Evolutionary conservation across 75 land plant genomes (phyloP), one percentile per base, ranked within the genome.

Genomic region (Cryptomeria japonica): DNA sequence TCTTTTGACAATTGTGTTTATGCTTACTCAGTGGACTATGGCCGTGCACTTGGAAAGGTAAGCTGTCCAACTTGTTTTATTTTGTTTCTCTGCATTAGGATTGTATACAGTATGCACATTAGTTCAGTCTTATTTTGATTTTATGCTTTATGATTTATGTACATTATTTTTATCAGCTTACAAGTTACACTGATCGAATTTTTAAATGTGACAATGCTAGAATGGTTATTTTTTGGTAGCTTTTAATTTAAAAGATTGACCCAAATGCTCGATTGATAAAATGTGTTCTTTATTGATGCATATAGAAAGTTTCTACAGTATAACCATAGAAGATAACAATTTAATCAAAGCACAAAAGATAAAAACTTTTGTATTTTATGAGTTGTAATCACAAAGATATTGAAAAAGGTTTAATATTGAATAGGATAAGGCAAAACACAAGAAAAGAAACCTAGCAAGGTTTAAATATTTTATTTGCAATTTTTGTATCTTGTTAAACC

Each of bases 21-120:
- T 88, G 88, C 90, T n/a, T 92, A 92, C 85, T 92, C 92, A 22
- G 93, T 91, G 46, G 92, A 92, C 83, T 90, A 92, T 92, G 92
- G 91, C 5, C 89, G 92, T 78, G 84, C 90, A 42, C 85, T 92
- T 44, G 92, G 92, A 31, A 92, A 91, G 92, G 93, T 92, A 36
- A 86, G 53, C 19, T 83, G 73, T 46, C 47, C 56, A 19, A 36
- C 7, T 5, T 32, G 64, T 16, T 31, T 15, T 37, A 38, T 70
- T 39, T 72, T 86, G 70, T 16, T 86, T 41, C 18, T 49, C 10
- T 68, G 46, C 18, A 36, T 38, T 31, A 32, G 16, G 86, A 16
- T 19, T 86, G 80, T 77, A 86, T 39, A 51, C 16, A 51, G 49
- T 39, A 86, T 64, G 8, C 70, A 64, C 70, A 22, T 25, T 64